phyloP scores from a whole-genome alignment of 345 rosid species.

The Eutrema yunnanense region DNA sequence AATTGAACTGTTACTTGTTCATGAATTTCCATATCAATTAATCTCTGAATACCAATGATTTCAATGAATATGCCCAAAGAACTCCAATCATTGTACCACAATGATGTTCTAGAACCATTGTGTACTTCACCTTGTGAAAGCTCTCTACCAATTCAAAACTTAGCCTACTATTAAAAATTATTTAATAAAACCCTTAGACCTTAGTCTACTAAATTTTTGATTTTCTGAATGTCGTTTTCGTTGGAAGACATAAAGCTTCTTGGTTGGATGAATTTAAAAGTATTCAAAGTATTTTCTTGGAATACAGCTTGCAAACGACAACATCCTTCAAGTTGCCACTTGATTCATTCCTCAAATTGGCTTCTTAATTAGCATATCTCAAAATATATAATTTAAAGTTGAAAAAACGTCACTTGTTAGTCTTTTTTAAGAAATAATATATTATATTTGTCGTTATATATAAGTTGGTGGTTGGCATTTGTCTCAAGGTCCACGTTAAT shows the following conservation, averaged over 20 bases:
- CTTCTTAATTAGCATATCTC: constrained; percentile 16
- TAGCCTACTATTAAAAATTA: background rate
- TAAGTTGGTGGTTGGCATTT: constrained; percentile 18
- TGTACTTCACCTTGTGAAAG: too few relatives aligned
- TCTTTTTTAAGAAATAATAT: background rate
- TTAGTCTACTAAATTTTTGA: background rate
- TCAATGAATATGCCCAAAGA: too few relatives aligned
- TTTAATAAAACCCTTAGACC: background rate
- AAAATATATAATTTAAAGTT: background rate
- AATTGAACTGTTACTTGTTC: too few relatives aligned
- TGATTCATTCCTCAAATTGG: constrained; percentile 20
- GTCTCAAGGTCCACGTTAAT: constrained; percentile 19
- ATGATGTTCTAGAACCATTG: too few relatives aligned
- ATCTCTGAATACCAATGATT: too few relatives aligned
- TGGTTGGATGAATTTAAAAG: constrained; percentile 23
- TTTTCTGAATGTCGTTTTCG: background rate
- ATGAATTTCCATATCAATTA: too few relatives aligned
- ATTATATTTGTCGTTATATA: constrained; percentile 11
- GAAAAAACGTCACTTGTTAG: constrained; percentile 4
- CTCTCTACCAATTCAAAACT: too few relatives aligned
- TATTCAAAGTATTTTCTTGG: constrained; percentile 16
- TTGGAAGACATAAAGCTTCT: constrained; percentile 25
- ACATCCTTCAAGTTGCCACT: constrained; percentile 14
- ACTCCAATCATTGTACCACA: too few relatives aligned
- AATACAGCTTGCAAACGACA: constrained; percentile 26